Base-by-base conservation (phyloP, 306 rosid genomes). In the Gastrolobium bilobum region DNA sequence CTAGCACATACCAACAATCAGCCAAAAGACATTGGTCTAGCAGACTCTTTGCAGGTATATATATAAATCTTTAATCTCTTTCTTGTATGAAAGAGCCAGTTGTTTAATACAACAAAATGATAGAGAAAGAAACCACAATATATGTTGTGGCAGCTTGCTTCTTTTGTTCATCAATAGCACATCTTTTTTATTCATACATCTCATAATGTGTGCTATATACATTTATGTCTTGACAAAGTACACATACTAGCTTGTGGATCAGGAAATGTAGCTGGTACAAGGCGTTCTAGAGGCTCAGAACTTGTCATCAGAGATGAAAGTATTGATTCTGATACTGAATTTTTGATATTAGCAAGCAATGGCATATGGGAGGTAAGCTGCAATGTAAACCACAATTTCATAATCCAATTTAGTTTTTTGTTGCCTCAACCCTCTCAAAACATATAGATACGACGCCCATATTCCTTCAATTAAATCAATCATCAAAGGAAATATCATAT, bases 281-380 rank as follows among this genome's bases (percentile, higher is more conserved):
- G 40, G 76, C 76, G 44, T 30, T 53, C 78, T 3, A 90, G 60
- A 76, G 62, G 86, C 82, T 82, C 93, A 14, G 95, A 91, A 14
- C 71, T 92, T 77, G 80, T 85, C 15, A 65, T 92, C 15, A 88
- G 85, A 71, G 70, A 58, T 31, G 90, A 91, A 80, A 83, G 78
- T 77, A 66, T 92, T 5, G 86, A 87, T 65, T 65, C 85, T 4
- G 77, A 80, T 59, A 88, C 89, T 34, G 97, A 95, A 38, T 95
- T 95, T 64, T 76, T 95, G 61, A 87, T 95, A 79, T 75, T 95
- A 64, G 99, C 90, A 73, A 92, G 94, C 88, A 57, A 30, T 62
- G 99, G 95, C 48, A 87, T 95, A 84, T 95, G 97, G 99, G 93
- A 94, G 93, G 99, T 91, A 86, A 78, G 78, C 52, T 54, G 5